Percentiles rank a stretch among this genome's conserved stretches.
phyloP scores from a whole-genome alignment of 805 yeast genomes.

The Sungouiella thailandica region DNA sequence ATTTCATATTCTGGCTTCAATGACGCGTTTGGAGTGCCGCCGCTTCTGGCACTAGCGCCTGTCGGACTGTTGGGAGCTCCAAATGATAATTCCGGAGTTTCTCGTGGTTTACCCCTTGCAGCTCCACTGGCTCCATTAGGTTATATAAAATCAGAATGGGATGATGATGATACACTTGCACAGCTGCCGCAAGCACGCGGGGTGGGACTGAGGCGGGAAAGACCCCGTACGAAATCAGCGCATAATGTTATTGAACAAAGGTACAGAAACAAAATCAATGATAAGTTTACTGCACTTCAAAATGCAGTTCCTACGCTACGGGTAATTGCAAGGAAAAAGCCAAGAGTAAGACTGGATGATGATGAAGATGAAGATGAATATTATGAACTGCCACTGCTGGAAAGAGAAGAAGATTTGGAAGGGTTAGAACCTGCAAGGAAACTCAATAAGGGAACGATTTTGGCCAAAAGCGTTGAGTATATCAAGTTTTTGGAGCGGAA shows the following conservation, averaged over 20 bases:
- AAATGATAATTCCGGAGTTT: not conserved
- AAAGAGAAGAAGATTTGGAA: slow-evolving; percentile 44
- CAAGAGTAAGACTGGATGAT: slow-evolving; percentile 1
- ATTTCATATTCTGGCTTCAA: not conserved
- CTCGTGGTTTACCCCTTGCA: not conserved
- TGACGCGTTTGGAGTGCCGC: not conserved
- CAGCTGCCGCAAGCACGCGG: not conserved
- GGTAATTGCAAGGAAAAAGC: slow-evolving; percentile 22
- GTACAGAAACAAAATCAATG: slow-evolving; percentile 39
- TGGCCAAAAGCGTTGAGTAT: slow-evolving; percentile 77
- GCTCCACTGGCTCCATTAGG: not conserved
- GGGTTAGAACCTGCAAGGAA: slow-evolving; percentile 74
- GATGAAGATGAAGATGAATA: slow-evolving; percentile 8
- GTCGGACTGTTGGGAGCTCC: not conserved
- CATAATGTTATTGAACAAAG: slow-evolving; percentile 42
- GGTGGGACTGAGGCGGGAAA: not conserved
- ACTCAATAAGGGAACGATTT: slow-evolving; percentile 71
- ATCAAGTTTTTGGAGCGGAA: slow-evolving; percentile 65
- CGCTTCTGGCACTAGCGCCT: not conserved
- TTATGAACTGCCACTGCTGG: slow-evolving; percentile 2
- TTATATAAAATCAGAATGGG: not conserved
- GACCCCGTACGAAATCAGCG: slow-evolving; percentile 27
- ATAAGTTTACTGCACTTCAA: slow-evolving; percentile 35
- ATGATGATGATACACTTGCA: not conserved
- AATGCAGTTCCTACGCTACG: slow-evolving; percentile 36